Conservation (phyloP, 1,284 basidiomycete genomes). For the Cryptococcus sp. region DNA sequence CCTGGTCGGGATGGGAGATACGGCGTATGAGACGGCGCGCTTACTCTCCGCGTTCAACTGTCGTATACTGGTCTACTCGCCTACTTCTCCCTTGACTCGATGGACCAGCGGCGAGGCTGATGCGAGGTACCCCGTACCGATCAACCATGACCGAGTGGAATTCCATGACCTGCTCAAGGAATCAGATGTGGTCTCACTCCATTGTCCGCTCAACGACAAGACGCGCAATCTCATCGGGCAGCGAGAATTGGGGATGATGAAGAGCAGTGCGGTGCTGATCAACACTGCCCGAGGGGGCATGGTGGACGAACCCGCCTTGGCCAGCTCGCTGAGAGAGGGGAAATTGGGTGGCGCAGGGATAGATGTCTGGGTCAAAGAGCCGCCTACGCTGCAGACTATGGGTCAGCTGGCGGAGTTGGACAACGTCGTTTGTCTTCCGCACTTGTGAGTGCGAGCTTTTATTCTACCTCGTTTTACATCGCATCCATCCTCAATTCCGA, state of each 20-base stretch:
- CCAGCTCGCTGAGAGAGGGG: slow-evolving; percentile 48
- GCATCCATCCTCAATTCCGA: not conserved
- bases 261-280: slow-evolving; percentile 50
- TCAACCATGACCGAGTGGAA: slow-evolving; percentile 57
- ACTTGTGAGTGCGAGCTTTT: slow-evolving; percentile 35
- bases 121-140: slow-evolving; percentile 15
- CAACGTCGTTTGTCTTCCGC: slow-evolving; percentile 44
- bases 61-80: slow-evolving; percentile 50
- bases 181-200: slow-evolving; percentile 56
- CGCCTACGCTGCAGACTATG: slow-evolving; percentile 38
- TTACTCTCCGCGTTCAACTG: slow-evolving; percentile 49
- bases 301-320: slow-evolving; percentile 56
- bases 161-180: slow-evolving; percentile 51
- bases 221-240: slow-evolving; percentile 53
- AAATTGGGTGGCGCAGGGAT: slow-evolving; percentile 57
- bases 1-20: slow-evolving; percentile 55
- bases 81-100: slow-evolving; percentile 41
- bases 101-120: slow-evolving; percentile 37
- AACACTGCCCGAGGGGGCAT: slow-evolving; percentile 58
- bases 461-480: not conserved
- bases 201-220: slow-evolving; percentile 55
- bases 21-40: slow-evolving; percentile 44
- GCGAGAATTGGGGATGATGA: slow-evolving; percentile 51
- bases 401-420: slow-evolving; percentile 35
- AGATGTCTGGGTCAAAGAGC: slow-evolving; percentile 56